Percentiles rank a stretch among this genome's conserved stretches.
phyloP scores from a whole-genome alignment of 192 early-diverging fungal genomes.

The Kickxella alabastrina region DNA sequence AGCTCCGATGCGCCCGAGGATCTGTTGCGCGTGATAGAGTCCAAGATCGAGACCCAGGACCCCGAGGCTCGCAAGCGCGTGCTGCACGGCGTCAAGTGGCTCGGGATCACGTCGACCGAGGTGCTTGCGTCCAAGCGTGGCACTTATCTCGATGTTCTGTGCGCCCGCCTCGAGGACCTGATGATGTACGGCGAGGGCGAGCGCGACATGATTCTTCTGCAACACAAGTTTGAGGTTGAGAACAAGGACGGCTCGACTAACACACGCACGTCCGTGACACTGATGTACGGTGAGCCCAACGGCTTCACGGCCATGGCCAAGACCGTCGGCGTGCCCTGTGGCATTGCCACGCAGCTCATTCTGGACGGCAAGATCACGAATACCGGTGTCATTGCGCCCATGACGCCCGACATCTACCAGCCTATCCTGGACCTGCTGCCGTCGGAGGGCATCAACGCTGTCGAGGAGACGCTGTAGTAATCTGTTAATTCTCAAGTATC shows the following conservation, averaged over 20 bases:
- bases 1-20: slow-evolving; percentile 31
- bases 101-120: slow-evolving; percentile 78
- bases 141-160: slow-evolving; percentile 85
- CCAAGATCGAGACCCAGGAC: slow-evolving; percentile 63
- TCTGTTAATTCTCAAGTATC: neutral
- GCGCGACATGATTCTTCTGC: slow-evolving; percentile 96
- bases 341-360: slow-evolving; percentile 89
- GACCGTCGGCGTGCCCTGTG: slow-evolving; percentile 95
- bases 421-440: slow-evolving; percentile 86
- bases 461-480: slow-evolving; percentile 60
- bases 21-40: slow-evolving; percentile 60
- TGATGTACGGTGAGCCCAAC: slow-evolving; percentile 87
- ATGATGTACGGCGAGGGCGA: slow-evolving; percentile 91
- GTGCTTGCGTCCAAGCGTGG: slow-evolving; percentile 62
- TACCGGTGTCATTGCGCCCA: slow-evolving; percentile 91
- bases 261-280: slow-evolving; percentile 87
- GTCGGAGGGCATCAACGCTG: slow-evolving; percentile 82
- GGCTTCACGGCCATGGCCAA: slow-evolving; percentile 95
- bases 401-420: slow-evolving; percentile 82
- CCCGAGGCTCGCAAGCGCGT: slow-evolving; percentile 56
- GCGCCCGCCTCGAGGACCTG: slow-evolving; percentile 93
- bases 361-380: slow-evolving; percentile 75
- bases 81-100: slow-evolving; percentile 75
- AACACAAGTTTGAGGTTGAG: slow-evolving; percentile 95
- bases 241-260: slow-evolving; percentile 79